A percentile compares a stretch with the other conserved stretches of the same genome.
phyloP scores from a whole-genome alignment of 805 yeast genomes.

The Spathaspora arborariae region DNA sequence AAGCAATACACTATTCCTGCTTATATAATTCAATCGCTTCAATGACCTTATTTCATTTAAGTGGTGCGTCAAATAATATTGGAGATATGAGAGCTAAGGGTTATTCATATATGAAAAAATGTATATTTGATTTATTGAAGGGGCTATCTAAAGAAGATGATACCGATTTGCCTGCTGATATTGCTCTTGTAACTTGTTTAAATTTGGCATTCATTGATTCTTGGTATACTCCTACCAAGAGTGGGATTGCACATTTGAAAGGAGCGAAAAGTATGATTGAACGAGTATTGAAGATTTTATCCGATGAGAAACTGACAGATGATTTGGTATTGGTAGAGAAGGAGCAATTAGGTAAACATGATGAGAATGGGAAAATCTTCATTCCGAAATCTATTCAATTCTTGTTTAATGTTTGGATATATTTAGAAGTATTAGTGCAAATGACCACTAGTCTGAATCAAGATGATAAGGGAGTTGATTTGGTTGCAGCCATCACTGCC shows the following conservation, averaged over 20 bases:
- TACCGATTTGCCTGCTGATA: constrained; percentile 49
- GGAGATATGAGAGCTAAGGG: constrained; percentile 48
- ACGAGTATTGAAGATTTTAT: constrained; percentile 34
- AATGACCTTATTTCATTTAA: constrained; percentile 60
- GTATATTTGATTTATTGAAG: constrained; percentile 55
- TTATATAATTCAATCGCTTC: constrained; percentile 61
- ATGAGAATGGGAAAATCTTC: constrained; percentile 23
- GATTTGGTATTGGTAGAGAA: constrained; percentile 29
- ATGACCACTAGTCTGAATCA: constrained; percentile 51
- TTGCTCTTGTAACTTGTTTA: constrained; percentile 62
- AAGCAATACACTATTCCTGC: constrained; percentile 52
- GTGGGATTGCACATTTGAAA: constrained; percentile 65
- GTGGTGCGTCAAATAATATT: constrained; percentile 33
- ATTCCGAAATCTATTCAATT: constrained; percentile 46
- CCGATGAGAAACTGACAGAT: constrained; percentile 18
- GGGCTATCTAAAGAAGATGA: constrained; percentile 39
- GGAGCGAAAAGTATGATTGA: constrained; percentile 64
- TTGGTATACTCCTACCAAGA: constrained; percentile 64
- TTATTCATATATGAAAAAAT: constrained; percentile 53
- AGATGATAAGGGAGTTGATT: constrained; percentile 41
- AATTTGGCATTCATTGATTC: constrained; percentile 63
- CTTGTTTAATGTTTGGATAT: constrained; percentile 62
- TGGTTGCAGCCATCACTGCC: constrained; percentile 38
- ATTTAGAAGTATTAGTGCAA: constrained; percentile 63
- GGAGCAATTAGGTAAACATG: too few relatives aligned